Evolutionary conservation across 2,329 filamentous ascomycete species (phyloP), one percentile per base, ranked within the genome.

Genomic region (Capronia epimyces): DNA sequence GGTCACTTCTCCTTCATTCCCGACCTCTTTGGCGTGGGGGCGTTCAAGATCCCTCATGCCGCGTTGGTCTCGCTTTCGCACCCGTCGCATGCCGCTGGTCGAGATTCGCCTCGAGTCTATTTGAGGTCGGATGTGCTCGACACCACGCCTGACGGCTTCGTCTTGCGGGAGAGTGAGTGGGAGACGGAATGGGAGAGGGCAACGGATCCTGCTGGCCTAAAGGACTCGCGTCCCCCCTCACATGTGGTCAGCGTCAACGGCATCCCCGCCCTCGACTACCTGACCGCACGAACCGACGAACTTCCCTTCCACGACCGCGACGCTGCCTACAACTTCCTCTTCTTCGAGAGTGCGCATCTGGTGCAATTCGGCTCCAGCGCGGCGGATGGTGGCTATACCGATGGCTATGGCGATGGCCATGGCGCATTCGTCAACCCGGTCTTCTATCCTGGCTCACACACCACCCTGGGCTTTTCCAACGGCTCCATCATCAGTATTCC

Each of bases 41-140:
- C 71, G 1, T 81, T 75, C 60, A 66, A 74, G 12, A 77, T 78
- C 2, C 77, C 81, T 56, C 68, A 75, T 3, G 70, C 82, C 59
- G 72, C 76, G 7, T 67, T 85, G 1, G 78, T 84, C 0, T 84
- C 81, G 0, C 72, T 84, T 6, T 84, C 81, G 1, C 58, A n/a
- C n/a, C n/a, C n/a, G n/a, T n/a, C n/a, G n/a, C n/a, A n/a, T n/a
- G n/a, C 67, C 2, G 80, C 85, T 61, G 82, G 82, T n/a, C 64
- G 70, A 15, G 72, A 76, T 46, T 62, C 81, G 9, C 82, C 82
- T 0, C 72, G 80, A 53, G 69, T 83, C 2, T 84, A 80, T 51
- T 70, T 54, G n/a, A 10, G 22, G 16, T 31, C 18, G 16, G 51
- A 54, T 29, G 13, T 49, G 7, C 13, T 43, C 16, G 34, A 34